Percentiles rank a stretch among this genome's conserved stretches.
Evolutionary conservation across 2,329 filamentous ascomycete species (phyloP).

Genomic region (Aspergillus tanneri): DNA sequence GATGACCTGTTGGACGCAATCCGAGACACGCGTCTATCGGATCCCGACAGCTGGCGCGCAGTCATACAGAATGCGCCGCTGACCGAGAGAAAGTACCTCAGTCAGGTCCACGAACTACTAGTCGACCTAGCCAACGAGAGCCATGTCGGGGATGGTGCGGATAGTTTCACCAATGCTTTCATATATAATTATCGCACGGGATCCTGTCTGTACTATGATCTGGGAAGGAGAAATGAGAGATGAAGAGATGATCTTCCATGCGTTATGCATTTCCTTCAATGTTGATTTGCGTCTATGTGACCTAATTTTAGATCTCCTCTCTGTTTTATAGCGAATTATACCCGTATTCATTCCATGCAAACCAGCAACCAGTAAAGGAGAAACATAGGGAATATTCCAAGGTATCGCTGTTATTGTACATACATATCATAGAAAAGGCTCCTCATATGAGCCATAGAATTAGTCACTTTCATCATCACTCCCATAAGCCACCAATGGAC

Average conservation of each 20-base stretch:
- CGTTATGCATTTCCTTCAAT: constrained; percentile 16
- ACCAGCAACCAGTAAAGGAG: constrained; percentile 9
- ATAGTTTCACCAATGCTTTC: constrained; percentile 68
- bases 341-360: constrained; percentile 16
- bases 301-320: constrained; percentile 11
- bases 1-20: constrained; percentile 79
- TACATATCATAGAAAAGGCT: constrained; percentile 6
- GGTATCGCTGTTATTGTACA: constrained; percentile 40
- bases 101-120: constrained; percentile 77
- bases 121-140: constrained; percentile 57
- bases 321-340: constrained; percentile 23
- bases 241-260: constrained; percentile 14
- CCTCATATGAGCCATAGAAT: constrained; percentile 11
- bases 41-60: constrained; percentile 78
- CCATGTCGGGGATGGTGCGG: constrained; percentile 48
- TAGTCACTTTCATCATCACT: constrained; percentile 79
- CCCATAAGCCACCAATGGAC: constrained; percentile 82
- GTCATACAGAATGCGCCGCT: constrained; percentile 76
- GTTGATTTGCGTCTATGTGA: constrained; percentile 3
- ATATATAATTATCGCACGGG: constrained; percentile 90
- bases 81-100: constrained; percentile 76
- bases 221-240: constrained; percentile 45
- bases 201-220: constrained; percentile 80
- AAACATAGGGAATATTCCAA: constrained; percentile 14
- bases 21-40: constrained; percentile 69